phyloP scores from a whole-genome alignment of 163 green algal species.

The Chlorella variabilis region DNA sequence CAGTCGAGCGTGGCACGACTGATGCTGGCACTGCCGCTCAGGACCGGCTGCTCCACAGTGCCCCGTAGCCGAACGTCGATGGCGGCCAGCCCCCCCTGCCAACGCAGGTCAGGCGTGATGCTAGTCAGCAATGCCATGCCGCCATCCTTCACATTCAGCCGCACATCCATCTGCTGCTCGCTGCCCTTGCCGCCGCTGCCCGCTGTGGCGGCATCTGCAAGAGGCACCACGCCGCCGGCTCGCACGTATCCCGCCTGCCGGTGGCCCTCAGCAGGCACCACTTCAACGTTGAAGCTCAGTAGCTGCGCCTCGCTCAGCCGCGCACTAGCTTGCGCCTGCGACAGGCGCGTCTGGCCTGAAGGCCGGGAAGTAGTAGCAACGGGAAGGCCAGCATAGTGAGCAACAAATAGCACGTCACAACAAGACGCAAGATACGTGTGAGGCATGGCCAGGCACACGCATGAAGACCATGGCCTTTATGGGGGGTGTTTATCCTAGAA shows the following conservation, averaged over 20 bases:
- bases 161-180: slow-evolving; percentile 60
- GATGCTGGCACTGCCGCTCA: slow-evolving; percentile 53
- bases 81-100: slow-evolving; percentile 71
- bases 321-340: slow-evolving; percentile 54
- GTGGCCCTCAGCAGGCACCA: slow-evolving; percentile 58
- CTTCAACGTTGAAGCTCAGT: slow-evolving; percentile 67
- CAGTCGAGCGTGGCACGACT: slow-evolving; percentile 51
- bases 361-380: background rate
- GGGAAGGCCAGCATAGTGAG: background rate
- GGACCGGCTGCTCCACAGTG: slow-evolving; percentile 49
- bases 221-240: slow-evolving; percentile 54
- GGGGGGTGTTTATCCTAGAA: too few species aligned
- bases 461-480: too few species aligned
- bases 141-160: slow-evolving; percentile 73
- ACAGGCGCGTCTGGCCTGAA: slow-evolving; percentile 62
- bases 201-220: slow-evolving; percentile 34
- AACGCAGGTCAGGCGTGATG: slow-evolving; percentile 73
- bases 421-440: too few species aligned
- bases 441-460: too few species aligned
- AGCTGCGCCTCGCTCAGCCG: slow-evolving; percentile 54
- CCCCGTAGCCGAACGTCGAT: slow-evolving; percentile 68
- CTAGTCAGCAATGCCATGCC: slow-evolving; percentile 83
- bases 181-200: background rate
- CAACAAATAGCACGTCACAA: too few species aligned
- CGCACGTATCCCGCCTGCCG: slow-evolving; percentile 60